A percentile compares a stretch with the other conserved stretches of the same genome.
Conservation (phyloP, 148 eudicot genomes). For the Linanthus parryae region DNA sequence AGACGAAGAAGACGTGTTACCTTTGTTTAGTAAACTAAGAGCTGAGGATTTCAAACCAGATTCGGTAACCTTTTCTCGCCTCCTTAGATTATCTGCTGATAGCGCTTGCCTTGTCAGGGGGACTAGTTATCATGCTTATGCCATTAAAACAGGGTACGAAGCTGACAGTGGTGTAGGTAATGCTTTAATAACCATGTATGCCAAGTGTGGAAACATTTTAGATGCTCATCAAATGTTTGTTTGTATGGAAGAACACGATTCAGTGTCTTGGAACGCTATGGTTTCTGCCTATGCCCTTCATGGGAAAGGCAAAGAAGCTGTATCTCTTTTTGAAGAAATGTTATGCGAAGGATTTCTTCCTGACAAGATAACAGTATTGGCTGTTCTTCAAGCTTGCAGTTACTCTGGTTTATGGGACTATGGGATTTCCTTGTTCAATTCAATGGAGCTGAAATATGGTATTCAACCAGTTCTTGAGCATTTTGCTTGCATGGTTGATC, state of each 20-base stretch:
- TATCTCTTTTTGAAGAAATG: slow-evolving; percentile 20
- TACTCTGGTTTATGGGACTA: slow-evolving; percentile 23
- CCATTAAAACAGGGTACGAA: slow-evolving; percentile 21
- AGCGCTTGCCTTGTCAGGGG: slow-evolving; percentile 27
- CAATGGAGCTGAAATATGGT: slow-evolving; percentile 18
- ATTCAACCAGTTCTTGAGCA: slow-evolving; percentile 28
- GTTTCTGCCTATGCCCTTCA: slow-evolving; percentile 32
- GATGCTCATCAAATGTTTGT: slow-evolving; percentile 28
- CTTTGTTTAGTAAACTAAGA: too few species aligned
- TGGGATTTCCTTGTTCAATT: slow-evolving; percentile 20
- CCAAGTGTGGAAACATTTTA: slow-evolving; percentile 31
- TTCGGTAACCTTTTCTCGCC: too few species aligned
- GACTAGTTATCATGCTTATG: slow-evolving; percentile 29
- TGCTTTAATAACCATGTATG: slow-evolving; percentile 37
- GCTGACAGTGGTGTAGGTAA: slow-evolving; percentile 27
- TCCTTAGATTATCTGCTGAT: slow-evolving; percentile 24
- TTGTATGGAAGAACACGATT: slow-evolving; percentile 26
- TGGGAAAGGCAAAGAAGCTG: slow-evolving; percentile 30
- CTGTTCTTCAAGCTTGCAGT: slow-evolving; percentile 34
- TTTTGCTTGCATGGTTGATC: slow-evolving; percentile 32
- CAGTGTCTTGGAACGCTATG: slow-evolving; percentile 29
- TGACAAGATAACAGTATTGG: slow-evolving; percentile 31
- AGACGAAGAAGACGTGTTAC: too few species aligned
- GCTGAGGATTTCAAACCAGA: too few species aligned
- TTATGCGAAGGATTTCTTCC: slow-evolving; percentile 16